Evolutionary conservation across 768 basidiomycete genomes (phyloP), one percentile per base, ranked within the genome.

Genomic region (Kwoniella dendrophila): DNA sequence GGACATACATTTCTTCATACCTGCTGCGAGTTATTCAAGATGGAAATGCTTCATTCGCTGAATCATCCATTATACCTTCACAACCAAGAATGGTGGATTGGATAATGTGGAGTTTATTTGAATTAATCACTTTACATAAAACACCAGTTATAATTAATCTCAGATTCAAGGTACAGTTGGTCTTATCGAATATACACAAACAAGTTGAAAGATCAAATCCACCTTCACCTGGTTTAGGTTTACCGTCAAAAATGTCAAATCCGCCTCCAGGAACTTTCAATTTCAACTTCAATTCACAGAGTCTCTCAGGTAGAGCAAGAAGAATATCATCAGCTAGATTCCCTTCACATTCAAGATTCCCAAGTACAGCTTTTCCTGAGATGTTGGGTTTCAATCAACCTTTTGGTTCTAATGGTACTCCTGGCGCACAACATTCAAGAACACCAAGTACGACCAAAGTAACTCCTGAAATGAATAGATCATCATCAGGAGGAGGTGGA

Each of bases 101-200:
- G 62, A 65, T 72, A 32, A 66, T 64, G 51, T 74, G 73, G 73
- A 64, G 63, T 10, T 4, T 69, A 11, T 72, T 66, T 55, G 73
- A 74, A 41, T 30, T 74, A 2, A 26, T 71, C 1, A 50, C 52
- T 18, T 43, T 74, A 12, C 67, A 70, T 49, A 52, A 47, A 10
- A 59, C 48, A 14, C 70, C 73, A 12, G 45, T 74, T 18, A 57
- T 66, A 44, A 64, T 74, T 22, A 44, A 61, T 26, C 27, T 74
- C 10, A 60, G 70, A 18, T 36, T 24, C 29, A 60, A 56, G 11
- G 68, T 74, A 8, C 66, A 71, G 38, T 11, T 47, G 3, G 53
- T 45, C 2, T 40, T 74, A 5, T 36, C 24, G 6, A 36, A 44
- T 16, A 48, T 66, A 10, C 64, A 66, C 32, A 44, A 30, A 14